phyloP scores from a whole-genome alignment of 345 rosid species.

The Erucastrum elatum region DNA sequence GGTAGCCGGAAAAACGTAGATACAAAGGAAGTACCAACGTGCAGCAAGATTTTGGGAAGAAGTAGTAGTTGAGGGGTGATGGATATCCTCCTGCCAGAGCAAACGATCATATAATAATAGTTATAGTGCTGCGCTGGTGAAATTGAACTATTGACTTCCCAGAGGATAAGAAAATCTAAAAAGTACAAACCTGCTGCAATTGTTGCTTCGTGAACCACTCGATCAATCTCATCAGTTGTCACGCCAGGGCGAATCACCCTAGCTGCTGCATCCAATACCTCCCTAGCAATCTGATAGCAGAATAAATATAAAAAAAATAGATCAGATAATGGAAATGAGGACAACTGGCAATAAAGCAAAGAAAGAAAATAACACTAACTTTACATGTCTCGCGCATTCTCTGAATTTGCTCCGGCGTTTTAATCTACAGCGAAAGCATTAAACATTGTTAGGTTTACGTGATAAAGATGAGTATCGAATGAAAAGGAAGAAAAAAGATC shows the following conservation, averaged over 20 bases:
- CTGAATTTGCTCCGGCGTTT: slow-evolving; percentile 79
- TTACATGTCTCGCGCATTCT: slow-evolving; percentile 89
- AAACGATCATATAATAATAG: background rate
- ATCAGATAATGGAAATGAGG: background rate
- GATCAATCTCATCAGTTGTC: slow-evolving; percentile 96
- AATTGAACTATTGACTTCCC: background rate
- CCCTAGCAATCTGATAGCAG: slow-evolving; percentile 68
- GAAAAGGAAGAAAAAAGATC: background rate
- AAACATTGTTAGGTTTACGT: slow-evolving; percentile 12
- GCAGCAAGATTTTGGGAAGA: slow-evolving; percentile 99
- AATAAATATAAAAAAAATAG: background rate
- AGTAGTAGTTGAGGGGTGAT: slow-evolving; percentile 93
- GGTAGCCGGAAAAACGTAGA: slow-evolving; percentile 19
- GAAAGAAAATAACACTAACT: slow-evolving; percentile 48
- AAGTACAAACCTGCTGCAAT: slow-evolving; percentile 65
- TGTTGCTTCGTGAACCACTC: slow-evolving; percentile 88
- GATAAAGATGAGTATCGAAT: background rate
- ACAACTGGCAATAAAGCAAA: background rate
- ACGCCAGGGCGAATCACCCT: slow-evolving; percentile 74
- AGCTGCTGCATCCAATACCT: slow-evolving; percentile 93
- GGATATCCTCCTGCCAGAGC: slow-evolving; percentile 84
- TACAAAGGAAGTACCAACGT: slow-evolving; percentile 75
- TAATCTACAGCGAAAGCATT: slow-evolving; percentile 55
- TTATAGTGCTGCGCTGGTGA: background rate
- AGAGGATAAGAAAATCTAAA: background rate